phyloP scores from a whole-genome alignment of 1,139 yeast genomes.

The Geotrichum carabidarum region DNA sequence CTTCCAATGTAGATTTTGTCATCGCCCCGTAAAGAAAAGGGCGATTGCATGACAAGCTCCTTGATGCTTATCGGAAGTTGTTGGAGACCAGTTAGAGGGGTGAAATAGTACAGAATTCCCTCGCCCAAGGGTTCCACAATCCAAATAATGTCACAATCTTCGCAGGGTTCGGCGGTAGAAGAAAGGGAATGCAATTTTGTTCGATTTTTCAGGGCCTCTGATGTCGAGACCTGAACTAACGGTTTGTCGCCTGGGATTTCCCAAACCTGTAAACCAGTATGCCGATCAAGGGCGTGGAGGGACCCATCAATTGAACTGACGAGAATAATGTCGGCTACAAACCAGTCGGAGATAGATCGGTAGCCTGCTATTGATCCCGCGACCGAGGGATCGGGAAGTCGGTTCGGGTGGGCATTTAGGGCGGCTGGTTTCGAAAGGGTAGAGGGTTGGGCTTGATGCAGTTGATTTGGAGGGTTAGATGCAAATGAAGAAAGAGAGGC shows the following conservation, averaged over 20 bases:
- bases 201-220: conserved; percentile 15
- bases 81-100: conserved; percentile 70
- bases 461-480: neutral
- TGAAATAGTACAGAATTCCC: conserved; percentile 81
- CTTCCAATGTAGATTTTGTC: conserved; percentile 88
- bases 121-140: conserved; percentile 87
- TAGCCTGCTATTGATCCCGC: conserved; percentile 11
- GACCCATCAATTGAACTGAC: conserved; percentile 88
- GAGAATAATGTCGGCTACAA: conserved; percentile 56
- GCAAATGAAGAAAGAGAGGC: neutral
- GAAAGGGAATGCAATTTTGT: neutral
- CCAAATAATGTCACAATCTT: conserved; percentile 48
- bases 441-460: neutral
- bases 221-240: conserved; percentile 31
- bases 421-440: neutral
- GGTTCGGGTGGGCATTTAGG: neutral
- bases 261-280: conserved; percentile 77
- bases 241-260: conserved; percentile 50
- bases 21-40: conserved; percentile 61
- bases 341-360: conserved; percentile 47
- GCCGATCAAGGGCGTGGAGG: conserved; percentile 72
- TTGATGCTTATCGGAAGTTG: conserved; percentile 77
- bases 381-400: conserved; percentile 1
- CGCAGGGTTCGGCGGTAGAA: conserved; percentile 18
- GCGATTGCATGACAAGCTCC: conserved; percentile 72